Evolutionary conservation across 495 filamentous ascomycete genomes (phyloP).

Genomic region (Cenococcum geophilum): DNA sequence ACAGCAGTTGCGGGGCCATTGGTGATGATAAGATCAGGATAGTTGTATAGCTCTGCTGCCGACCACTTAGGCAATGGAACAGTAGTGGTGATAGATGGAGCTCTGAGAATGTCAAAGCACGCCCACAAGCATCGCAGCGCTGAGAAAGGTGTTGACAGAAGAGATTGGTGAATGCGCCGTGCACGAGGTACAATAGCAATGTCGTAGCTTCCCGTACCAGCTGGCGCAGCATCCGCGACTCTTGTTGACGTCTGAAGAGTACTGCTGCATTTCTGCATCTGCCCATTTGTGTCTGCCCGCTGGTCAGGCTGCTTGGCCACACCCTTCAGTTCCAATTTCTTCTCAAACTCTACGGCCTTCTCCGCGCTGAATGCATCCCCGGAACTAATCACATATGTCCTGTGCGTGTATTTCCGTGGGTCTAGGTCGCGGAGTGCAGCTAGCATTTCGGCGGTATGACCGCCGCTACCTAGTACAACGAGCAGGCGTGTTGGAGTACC

Average conservation of each 20-base stretch:
- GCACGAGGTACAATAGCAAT: conserved; percentile 63
- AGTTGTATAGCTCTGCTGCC: conserved; percentile 10
- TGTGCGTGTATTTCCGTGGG: conserved; percentile 46
- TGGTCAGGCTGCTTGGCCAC: conserved; percentile 7
- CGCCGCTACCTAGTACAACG: conserved; percentile 83
- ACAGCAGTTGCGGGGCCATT: conserved; percentile 88
- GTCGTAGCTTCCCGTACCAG: conserved; percentile 39
- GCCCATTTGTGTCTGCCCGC: neutral
- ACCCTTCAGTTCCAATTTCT: conserved; percentile 20
- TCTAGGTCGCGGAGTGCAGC: conserved; percentile 57
- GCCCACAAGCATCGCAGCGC: conserved; percentile 1
- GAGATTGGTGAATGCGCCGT: conserved; percentile 68
- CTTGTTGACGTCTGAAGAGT: neutral
- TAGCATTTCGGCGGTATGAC: conserved; percentile 92
- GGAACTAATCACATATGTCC: conserved; percentile 73
- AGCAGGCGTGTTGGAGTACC: conserved; percentile 57
- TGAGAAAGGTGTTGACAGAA: conserved; percentile 49
- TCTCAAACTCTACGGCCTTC: conserved; percentile 63
- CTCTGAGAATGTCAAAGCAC: neutral
- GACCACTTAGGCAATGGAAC: conserved; percentile 13
- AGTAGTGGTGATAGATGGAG: neutral
- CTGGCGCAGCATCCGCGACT: conserved; percentile 12
- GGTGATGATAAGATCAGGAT: conserved; percentile 70
- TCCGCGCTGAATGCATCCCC: conserved; percentile 68
- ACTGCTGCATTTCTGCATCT: conserved; percentile 1